Percentiles rank a stretch among this genome's conserved stretches.
Conservation (phyloP, 352 stramenopile genomes). For the Globisporangium takayamanum region DNA sequence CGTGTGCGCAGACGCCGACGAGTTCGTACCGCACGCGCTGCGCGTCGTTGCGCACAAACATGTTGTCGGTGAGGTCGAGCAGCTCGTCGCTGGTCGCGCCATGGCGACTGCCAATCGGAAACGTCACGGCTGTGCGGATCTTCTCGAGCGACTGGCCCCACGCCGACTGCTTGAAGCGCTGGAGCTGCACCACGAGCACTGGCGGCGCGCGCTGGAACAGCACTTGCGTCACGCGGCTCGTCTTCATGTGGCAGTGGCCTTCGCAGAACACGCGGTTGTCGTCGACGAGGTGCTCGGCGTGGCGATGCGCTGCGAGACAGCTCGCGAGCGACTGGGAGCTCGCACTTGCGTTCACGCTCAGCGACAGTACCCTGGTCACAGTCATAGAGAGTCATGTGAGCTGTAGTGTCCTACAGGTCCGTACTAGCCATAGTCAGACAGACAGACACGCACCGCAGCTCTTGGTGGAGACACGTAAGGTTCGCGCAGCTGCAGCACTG, state of each 20-base stretch:
- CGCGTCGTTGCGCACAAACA: conserved; percentile 50
- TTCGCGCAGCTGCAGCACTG: conserved; percentile 69
- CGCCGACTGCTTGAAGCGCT: conserved; percentile 57
- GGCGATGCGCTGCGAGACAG: conserved; percentile 44
- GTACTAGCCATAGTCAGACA: not conserved
- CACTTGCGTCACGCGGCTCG: conserved; percentile 61
- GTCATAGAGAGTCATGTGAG: not conserved
- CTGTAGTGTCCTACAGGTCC: not conserved
- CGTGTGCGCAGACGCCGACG: conserved; percentile 64
- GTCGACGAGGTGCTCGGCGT: conserved; percentile 49
- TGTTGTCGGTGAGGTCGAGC: conserved; percentile 58
- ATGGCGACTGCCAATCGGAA: conserved; percentile 26
- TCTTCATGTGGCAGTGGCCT: conserved; percentile 56
- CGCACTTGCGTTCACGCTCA: conserved; percentile 40
- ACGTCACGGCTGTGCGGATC: conserved; percentile 44
- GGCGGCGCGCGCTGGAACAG: conserved; percentile 52
- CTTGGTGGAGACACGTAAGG: conserved; percentile 67
- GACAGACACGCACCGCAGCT: conserved; percentile 28
- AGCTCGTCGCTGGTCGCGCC: conserved; percentile 11
- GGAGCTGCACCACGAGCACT: conserved; percentile 56
- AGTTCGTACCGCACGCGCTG: conserved; percentile 45
- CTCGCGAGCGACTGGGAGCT: conserved; percentile 35
- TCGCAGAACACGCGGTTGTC: conserved; percentile 74
- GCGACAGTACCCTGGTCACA: conserved; percentile 43
- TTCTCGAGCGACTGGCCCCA: conserved; percentile 35